Conservation (phyloP, 2,329 filamentous ascomycete species). For the Diaporthe helianthi region DNA sequence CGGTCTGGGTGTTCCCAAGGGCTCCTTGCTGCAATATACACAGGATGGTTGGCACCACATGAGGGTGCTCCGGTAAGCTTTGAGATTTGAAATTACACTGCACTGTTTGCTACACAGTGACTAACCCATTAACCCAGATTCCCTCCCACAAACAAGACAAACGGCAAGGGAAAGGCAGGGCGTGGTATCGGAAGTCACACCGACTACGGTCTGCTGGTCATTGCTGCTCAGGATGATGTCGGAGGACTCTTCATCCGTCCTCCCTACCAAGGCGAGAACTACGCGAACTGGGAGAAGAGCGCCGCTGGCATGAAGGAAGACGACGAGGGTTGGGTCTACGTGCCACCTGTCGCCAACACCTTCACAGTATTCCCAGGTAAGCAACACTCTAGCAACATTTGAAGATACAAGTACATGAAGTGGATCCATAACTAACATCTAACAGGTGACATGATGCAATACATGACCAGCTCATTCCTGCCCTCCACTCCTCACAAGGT, state of each 20-base stretch:
- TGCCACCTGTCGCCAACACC: conserved; percentile 51
- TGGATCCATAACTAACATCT: not conserved
- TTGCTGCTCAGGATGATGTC: conserved; percentile 57
- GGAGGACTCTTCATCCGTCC: conserved; percentile 57
- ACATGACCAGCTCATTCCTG: conserved; percentile 53
- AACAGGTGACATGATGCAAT: conserved; percentile 59
- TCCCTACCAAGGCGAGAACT: conserved; percentile 48
- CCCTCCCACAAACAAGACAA: conserved; percentile 46
- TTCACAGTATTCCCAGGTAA: conserved; percentile 58
- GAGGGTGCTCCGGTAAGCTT: conserved; percentile 51
- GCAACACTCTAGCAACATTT: conserved; percentile 7
- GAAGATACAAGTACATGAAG: not conserved
- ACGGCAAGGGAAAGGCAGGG: conserved; percentile 56
- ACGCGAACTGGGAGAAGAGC: conserved; percentile 54
- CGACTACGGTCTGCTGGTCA: conserved; percentile 59
- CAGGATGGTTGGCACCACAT: conserved; percentile 60
- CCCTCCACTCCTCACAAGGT: conserved; percentile 59
- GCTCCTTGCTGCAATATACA: conserved; percentile 50
- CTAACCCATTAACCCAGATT: conserved; percentile 39
- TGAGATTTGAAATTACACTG: not conserved
- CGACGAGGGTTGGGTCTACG: conserved; percentile 54
- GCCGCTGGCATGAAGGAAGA: conserved; percentile 53
- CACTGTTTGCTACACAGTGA: not conserved
- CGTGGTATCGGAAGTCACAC: conserved; percentile 60
- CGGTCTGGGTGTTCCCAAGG: conserved; percentile 49